phyloP scores from a whole-genome alignment of 2,329 filamentous ascomycete species.

The Cytospora piceicola region DNA sequence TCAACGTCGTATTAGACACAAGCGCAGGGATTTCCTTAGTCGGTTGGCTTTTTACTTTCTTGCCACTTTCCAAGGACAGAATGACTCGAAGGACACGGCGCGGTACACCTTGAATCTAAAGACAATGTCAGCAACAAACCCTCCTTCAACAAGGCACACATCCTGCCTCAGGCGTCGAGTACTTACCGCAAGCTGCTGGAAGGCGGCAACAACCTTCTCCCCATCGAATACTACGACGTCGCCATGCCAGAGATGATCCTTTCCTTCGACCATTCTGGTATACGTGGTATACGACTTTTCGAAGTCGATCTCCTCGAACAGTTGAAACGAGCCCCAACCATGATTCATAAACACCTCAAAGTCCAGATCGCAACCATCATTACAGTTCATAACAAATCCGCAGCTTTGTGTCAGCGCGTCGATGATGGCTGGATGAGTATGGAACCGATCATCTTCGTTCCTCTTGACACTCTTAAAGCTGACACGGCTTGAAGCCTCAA shows the following conservation, averaged over 20 bases:
- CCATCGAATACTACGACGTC: conserved; percentile 60
- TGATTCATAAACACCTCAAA: conserved; percentile 62
- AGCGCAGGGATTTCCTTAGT: background rate
- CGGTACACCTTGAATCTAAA: conserved; percentile 46
- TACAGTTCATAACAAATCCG: conserved; percentile 64
- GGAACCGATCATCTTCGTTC: conserved; percentile 51
- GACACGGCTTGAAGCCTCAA: conserved; percentile 48
- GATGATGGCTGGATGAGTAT: conserved; percentile 63
- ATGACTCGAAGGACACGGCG: conserved; percentile 39
- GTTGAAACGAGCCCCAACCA: conserved; percentile 58
- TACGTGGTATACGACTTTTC: conserved; percentile 58
- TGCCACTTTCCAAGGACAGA: conserved; percentile 34
- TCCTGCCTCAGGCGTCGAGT: conserved; percentile 38
- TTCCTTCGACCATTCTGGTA: conserved; percentile 59
- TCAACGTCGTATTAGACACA: background rate
- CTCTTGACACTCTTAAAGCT: conserved; percentile 48
- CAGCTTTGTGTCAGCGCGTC: conserved; percentile 62
- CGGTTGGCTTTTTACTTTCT: background rate
- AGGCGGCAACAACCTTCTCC: conserved; percentile 52
- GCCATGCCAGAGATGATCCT: conserved; percentile 56
- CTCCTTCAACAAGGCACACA: too few species aligned
- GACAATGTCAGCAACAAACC: background rate
- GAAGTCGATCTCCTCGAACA: conserved; percentile 50
- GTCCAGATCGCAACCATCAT: conserved; percentile 57
- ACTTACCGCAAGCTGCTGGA: conserved; percentile 64